These are phyloP conservation scores for Cercospora sesami DNA, from an alignment of 2,329 filamentous ascomycete species.

Conservation along the genomic window DNA sequence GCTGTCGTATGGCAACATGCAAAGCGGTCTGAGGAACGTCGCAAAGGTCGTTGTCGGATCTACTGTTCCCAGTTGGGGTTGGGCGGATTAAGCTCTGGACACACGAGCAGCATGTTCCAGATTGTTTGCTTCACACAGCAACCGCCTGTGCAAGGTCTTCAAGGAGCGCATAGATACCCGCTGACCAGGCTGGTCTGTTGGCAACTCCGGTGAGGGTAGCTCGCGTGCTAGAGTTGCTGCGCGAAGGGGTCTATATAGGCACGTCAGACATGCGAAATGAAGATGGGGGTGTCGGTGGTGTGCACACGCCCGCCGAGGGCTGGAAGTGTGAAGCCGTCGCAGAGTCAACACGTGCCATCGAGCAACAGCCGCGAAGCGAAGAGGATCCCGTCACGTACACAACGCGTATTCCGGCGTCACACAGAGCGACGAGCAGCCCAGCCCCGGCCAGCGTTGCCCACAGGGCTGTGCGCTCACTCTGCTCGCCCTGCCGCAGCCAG, in stretches of 20 bases:
- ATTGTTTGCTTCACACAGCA: not conserved
- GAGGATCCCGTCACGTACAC: conserved; percentile 6
- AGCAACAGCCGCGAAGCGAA: conserved; percentile 14
- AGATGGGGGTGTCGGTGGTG: not conserved
- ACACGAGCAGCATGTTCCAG: conserved; percentile 12
- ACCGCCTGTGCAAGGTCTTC: not conserved
- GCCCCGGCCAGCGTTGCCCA: not conserved
- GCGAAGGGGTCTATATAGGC: not conserved
- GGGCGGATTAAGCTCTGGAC: conserved; percentile 12
- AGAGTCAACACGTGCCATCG: conserved; percentile 3
- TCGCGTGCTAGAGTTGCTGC: not conserved
- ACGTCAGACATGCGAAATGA: conserved; percentile 14
- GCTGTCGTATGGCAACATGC: conserved; percentile 1
- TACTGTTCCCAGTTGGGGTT: not conserved
- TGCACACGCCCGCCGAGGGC: not conserved
- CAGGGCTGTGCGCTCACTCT: not conserved
- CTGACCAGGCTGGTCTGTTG: not conserved
- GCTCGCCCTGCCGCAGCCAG: not conserved
- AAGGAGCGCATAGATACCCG: conserved; percentile 12
- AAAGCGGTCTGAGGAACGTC: conserved; percentile 11
- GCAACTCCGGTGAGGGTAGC: not conserved
- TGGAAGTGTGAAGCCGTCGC: not conserved
- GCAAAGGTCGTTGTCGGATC: not conserved
- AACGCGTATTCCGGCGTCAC: conserved; percentile 10
- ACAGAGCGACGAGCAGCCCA: not conserved